Base-by-base conservation (phyloP, 2,329 filamentous ascomycete species). In the Sporothrix mexicana region DNA sequence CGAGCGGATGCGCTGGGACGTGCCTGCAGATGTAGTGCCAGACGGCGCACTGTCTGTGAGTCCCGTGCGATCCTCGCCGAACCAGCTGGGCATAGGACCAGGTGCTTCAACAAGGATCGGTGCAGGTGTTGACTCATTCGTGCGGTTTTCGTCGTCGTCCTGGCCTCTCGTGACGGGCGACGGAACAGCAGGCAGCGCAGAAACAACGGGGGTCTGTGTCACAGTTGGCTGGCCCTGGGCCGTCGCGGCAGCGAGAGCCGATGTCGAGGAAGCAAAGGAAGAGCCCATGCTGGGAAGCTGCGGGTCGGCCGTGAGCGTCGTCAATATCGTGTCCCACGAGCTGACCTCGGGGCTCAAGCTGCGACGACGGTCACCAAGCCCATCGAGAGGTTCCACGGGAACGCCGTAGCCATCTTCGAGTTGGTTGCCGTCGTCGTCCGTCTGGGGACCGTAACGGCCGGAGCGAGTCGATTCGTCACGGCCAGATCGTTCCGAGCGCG, bases 361-460 rank as follows among this genome's bases (percentile, higher is more conserved):
- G 77, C 94, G 90, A 75, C 93, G 89, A 73, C 94, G 92, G 81
- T 97, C 94, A 51, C 94, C 94, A 17, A 97, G 87, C 3, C 94
- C 94, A 80, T 97, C 91, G 1, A 92, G 23, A 12, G 66, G 69
- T 43, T 69, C 59, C 43, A 68, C 66, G 1, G 66, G 66, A 23
- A 53, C 47, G 25, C 66, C 66, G 3, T 53, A 68, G 10, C 47
- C 66, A n/a, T 68, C 66, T 41, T 68, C 66, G 9, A 67, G 25
- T 7, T n/a, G 66, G 15, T 53, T 68, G 25, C 64, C 64, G 64
- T 67, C 43, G 7, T 67, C 64, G 8, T 67, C 64, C 2, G 30
- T 41, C 15, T 20, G 17, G 36, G n/a, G 45, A 7, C 45, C 45
- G 23, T 49, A n/a, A 25, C 43, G 25, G 13, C 64, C 64, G 23